These are phyloP conservation scores for Brassica rapa DNA, from an alignment of 345 rosid species.

Conservation along the genomic window DNA sequence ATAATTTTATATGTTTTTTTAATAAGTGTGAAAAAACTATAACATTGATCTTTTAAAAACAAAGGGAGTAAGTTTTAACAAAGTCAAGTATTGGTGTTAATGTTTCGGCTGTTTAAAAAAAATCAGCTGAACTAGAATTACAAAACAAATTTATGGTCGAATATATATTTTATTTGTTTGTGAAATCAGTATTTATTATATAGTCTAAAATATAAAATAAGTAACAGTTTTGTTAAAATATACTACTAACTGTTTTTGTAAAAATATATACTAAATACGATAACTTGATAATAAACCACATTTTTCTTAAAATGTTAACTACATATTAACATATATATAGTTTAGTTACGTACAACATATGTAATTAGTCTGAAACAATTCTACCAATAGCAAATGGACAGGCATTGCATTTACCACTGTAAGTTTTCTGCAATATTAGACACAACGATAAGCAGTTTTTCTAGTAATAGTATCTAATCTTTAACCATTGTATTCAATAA, in stretches of 20 bases:
- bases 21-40: too few species aligned
- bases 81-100: background rate
- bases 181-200: background rate
- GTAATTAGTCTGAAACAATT: background rate
- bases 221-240: background rate
- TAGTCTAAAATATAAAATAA: background rate
- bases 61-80: background rate
- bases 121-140: background rate
- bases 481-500: background rate
- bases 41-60: too few species aligned
- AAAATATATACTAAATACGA: background rate
- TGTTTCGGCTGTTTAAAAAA: background rate
- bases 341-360: background rate
- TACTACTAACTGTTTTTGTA: background rate
- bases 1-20: too few species aligned
- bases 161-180: background rate
- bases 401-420: background rate
- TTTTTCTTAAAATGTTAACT: background rate
- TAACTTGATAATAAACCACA: background rate
- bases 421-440: background rate
- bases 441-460: background rate
- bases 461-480: background rate
- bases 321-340: background rate
- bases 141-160: background rate
- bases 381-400: background rate